These are phyloP conservation scores for Tolypocladium cylindrosporum DNA, from an alignment of 2,329 filamentous ascomycete genomes.

Conservation along the genomic window DNA sequence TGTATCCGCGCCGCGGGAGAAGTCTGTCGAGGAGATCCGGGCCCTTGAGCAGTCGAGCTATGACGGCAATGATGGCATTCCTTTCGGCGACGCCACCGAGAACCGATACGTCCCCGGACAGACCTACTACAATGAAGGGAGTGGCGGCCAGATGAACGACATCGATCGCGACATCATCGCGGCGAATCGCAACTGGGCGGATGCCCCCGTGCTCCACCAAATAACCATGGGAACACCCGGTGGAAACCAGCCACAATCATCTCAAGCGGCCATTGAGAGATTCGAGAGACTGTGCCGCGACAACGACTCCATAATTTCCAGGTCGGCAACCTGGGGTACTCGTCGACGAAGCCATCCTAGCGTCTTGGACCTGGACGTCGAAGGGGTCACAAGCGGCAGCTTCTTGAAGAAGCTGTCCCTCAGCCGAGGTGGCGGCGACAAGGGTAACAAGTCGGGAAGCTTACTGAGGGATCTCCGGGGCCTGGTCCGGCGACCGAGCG, in stretches of 20 bases:
- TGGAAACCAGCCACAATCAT: slow-evolving; percentile 36
- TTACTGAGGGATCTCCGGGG: slow-evolving; percentile 39
- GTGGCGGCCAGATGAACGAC: slow-evolving; percentile 31
- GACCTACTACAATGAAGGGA: slow-evolving; percentile 34
- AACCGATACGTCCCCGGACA: slow-evolving; percentile 39
- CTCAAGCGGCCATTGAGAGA: slow-evolving; percentile 42
- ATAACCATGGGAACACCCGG: slow-evolving; percentile 26
- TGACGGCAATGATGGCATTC: slow-evolving; percentile 32
- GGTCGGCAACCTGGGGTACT: slow-evolving; percentile 62
- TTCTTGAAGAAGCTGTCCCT: slow-evolving; percentile 54
- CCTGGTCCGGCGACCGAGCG: slow-evolving; percentile 40
- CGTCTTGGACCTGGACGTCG: slow-evolving; percentile 39
- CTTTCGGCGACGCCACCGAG: slow-evolving; percentile 35
- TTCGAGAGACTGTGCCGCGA: slow-evolving; percentile 43
- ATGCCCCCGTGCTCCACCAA: slow-evolving; percentile 34
- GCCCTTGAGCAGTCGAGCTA: slow-evolving; percentile 9
- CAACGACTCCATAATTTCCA: slow-evolving; percentile 48
- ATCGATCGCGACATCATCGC: slow-evolving; percentile 41
- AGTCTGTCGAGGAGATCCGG: slow-evolving; percentile 12
- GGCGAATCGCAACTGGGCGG: slow-evolving; percentile 36
- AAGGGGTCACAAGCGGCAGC: slow-evolving; percentile 48
- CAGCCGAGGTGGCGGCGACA: slow-evolving; percentile 29
- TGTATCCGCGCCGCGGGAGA: slow-evolving; percentile 14
- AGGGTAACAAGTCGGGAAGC: slow-evolving; percentile 34
- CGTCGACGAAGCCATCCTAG: slow-evolving; percentile 55